Percentiles rank a stretch among this genome's conserved stretches.
These are phyloP conservation scores for Phialophora expanda DNA, from an alignment of 2,329 filamentous ascomycete genomes.

Conservation along the genomic window DNA sequence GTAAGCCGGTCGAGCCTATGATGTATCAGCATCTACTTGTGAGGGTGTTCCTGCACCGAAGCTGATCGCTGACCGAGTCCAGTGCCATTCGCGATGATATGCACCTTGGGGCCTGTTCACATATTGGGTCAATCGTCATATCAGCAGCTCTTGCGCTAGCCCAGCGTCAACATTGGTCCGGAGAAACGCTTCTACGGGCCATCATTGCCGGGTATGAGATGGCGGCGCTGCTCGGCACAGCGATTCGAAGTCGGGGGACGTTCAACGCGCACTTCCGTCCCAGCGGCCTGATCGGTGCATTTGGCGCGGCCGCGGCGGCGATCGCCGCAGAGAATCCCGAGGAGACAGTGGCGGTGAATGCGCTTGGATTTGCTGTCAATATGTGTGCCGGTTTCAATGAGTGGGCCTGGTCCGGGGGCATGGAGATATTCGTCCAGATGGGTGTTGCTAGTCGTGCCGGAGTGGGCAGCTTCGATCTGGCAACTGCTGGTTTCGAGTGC, in stretches of 20 bases:
- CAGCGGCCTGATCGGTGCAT: conserved; percentile 24
- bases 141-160: conserved; percentile 22
- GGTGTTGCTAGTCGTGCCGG: conserved; percentile 19
- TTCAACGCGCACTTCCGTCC: conserved; percentile 25
- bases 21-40: not conserved
- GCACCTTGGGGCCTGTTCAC: conserved; percentile 22
- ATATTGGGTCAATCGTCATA: conserved; percentile 27
- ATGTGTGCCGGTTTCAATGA: conserved; percentile 25
- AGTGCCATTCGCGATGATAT: conserved; percentile 29
- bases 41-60: not conserved
- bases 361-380: conserved; percentile 22
- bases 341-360: conserved; percentile 1
- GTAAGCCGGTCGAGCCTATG: conserved; percentile 10
- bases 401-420: conserved; percentile 27
- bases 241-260: conserved; percentile 9
- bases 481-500: conserved; percentile 22
- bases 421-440: conserved; percentile 28
- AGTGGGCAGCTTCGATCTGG: conserved; percentile 23
- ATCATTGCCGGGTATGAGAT: conserved; percentile 28
- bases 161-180: conserved; percentile 22
- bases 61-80: not conserved
- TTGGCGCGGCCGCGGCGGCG: conserved; percentile 15
- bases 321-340: conserved; percentile 5
- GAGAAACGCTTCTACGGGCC: conserved; percentile 13
- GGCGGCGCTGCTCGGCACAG: conserved; percentile 16